These are phyloP conservation scores for Suillus alpinus DNA, from an alignment of 768 basidiomycete species.

Conservation along the genomic window DNA sequence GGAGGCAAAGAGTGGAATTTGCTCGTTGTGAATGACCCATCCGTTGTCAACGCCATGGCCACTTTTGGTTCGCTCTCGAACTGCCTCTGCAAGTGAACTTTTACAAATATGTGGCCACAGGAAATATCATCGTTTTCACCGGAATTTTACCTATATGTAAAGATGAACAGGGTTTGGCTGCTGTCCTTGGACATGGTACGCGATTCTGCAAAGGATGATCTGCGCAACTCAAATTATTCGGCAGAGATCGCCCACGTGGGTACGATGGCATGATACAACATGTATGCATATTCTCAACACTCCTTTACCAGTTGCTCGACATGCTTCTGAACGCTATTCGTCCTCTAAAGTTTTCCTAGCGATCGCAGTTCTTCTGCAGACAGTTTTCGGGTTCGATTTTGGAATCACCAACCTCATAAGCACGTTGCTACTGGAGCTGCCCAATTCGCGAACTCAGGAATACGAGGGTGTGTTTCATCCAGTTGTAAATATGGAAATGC, in stretches of 20 bases:
- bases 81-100: not conserved
- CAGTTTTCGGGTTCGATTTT: slow-evolving; percentile 53
- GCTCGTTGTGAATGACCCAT: slow-evolving; percentile 71
- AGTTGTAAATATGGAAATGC: not conserved
- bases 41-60: slow-evolving; percentile 76
- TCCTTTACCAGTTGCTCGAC: slow-evolving; percentile 49
- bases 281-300: not conserved
- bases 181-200: slow-evolving; percentile 80
- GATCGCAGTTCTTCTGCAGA: slow-evolving; percentile 40
- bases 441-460: slow-evolving; percentile 82
- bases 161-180: slow-evolving; percentile 81
- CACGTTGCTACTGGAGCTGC: slow-evolving; percentile 61
- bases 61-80: slow-evolving; percentile 48
- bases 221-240: slow-evolving; percentile 4
- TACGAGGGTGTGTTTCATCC: slow-evolving; percentile 55
- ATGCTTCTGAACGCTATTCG: slow-evolving; percentile 51
- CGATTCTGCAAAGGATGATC: not conserved
- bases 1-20: slow-evolving; percentile 56
- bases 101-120: slow-evolving; percentile 29
- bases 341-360: slow-evolving; percentile 39
- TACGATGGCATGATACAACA: slow-evolving; percentile 22
- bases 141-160: slow-evolving; percentile 78
- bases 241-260: slow-evolving; percentile 81
- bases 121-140: slow-evolving; percentile 83
- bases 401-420: slow-evolving; percentile 48